Conservation (phyloP, 208 protist genomes). For the Strigomonas culicis region DNA sequence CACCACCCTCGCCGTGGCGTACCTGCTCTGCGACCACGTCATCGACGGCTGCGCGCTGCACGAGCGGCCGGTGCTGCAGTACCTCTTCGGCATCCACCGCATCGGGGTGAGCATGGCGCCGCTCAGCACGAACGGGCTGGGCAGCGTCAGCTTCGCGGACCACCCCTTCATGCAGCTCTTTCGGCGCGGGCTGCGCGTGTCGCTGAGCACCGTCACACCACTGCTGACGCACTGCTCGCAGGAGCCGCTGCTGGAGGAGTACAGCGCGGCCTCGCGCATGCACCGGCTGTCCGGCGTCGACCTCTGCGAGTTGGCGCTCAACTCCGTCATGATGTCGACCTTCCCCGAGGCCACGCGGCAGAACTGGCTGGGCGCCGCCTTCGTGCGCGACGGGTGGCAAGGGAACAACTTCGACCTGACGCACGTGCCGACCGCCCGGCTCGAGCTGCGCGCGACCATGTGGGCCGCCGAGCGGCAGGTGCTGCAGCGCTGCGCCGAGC, state of each 20-base stretch:
- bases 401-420: constrained; percentile 62
- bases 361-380: constrained; percentile 67
- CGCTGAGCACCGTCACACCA: constrained; percentile 92
- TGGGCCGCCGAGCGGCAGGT: constrained; percentile 61
- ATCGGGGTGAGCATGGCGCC: constrained; percentile 96
- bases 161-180: constrained; percentile 95
- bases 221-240: constrained; percentile 94
- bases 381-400: constrained; percentile 46
- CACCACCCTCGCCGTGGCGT: constrained; percentile 78
- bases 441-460: constrained; percentile 66
- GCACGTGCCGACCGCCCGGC: constrained; percentile 60
- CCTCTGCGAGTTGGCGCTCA: constrained; percentile 80
- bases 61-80: constrained; percentile 93
- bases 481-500: constrained; percentile 14
- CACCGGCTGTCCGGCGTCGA: constrained; percentile 75
- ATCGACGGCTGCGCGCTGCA: constrained; percentile 93
- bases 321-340: constrained; percentile 80
- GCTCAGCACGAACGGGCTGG: constrained; percentile 95
- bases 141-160: constrained; percentile 91
- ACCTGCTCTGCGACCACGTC: constrained; percentile 87
- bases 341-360: constrained; percentile 56
- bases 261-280: constrained; percentile 59
- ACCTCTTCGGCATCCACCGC: constrained; percentile 97
- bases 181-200: constrained; percentile 93
- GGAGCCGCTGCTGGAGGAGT: constrained; percentile 86